A percentile compares a stretch with the other conserved stretches of the same genome.
Conservation (phyloP, 352 stramenopile genomes). For the Aphanomyces astaci region DNA sequence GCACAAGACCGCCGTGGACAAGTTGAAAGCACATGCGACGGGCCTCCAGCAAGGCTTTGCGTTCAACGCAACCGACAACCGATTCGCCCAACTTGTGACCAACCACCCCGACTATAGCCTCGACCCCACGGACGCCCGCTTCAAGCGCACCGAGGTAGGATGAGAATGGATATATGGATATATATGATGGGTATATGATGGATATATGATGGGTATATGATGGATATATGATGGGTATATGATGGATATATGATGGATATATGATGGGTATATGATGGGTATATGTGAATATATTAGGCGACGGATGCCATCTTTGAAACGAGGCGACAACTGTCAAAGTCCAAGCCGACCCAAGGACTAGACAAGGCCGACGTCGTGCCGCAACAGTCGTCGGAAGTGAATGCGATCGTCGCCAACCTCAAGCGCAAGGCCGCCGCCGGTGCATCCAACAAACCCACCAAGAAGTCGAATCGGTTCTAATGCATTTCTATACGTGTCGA, state of each 20-base stretch:
- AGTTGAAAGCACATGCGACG: conserved; percentile 44
- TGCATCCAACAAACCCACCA: conserved; percentile 28
- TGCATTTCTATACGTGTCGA: no score
- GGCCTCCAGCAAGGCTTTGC: conserved; percentile 66
- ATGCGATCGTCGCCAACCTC: conserved; percentile 70
- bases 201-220: neutral
- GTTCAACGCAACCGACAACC: conserved; percentile 65
- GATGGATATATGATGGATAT: neutral
- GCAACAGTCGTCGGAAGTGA: conserved; percentile 32
- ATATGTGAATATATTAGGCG: conserved; percentile 25
- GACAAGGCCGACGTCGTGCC: neutral
- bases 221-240: no score
- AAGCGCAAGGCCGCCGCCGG: conserved; percentile 70
- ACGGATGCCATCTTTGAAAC: conserved; percentile 74
- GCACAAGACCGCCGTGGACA: conserved; percentile 67
- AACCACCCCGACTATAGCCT: conserved; percentile 73
- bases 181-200: neutral
- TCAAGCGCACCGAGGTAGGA: conserved; percentile 55
- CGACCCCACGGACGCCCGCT: conserved; percentile 77
- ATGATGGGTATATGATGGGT: neutral
- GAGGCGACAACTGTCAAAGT: conserved; percentile 43
- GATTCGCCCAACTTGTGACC: conserved; percentile 67
- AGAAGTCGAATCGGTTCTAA: conserved; percentile 37
- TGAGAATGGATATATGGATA: neutral
- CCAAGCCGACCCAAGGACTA: conserved; percentile 15